Base-by-base conservation (phyloP, 2,329 filamentous ascomycete species). In the Coniochaeta hoffmannii region DNA sequence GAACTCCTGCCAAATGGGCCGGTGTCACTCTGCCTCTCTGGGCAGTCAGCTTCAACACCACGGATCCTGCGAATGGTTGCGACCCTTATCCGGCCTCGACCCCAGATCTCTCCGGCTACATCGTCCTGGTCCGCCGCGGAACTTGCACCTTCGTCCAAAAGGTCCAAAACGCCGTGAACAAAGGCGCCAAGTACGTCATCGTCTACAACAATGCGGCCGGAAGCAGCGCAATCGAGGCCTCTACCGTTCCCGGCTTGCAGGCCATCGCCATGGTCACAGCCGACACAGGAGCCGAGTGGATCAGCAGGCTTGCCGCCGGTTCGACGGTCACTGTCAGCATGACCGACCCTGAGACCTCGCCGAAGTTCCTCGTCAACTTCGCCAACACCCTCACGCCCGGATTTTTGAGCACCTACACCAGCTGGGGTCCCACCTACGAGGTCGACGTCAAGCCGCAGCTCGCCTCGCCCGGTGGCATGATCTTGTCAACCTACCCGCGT, bases 371-470 rank as follows among this genome's bases (percentile, higher is more conserved):
- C n/a, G 58, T 62, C 30, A 61, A 68, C 46, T 57, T 61, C 32
- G 35, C 60, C 53, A 81, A 82, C 66, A 68, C 65, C 1, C 53
- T 61, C 0, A 77, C 75, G 0, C 79, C 76, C 1, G 83, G 82
- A 7, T 78, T 74, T 49, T 64, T 79, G 32, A 82, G 76, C 62
- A 67, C 66, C 5, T 84, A 71, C 65, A 81, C 78, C 41, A 78
- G 76, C 6, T 86, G 82, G 82, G 82, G 82, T 8, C 83, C 83
- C 2, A 82, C 77, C 2, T 85, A 75, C 65, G 81, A 86, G 62
- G 71, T 81, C 59, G 75, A 75, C 30, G 65, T 78, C 41, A 78
- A 78, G 64, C 77, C 78, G 1, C 71, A 80, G 58, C 60, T 80
- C 53, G 69, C 71, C 14, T 66, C 77, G 0, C 76, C 77, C 1